phyloP scores from a whole-genome alignment of 148 eudicot genomes.

The Fallopia convolvulus region DNA sequence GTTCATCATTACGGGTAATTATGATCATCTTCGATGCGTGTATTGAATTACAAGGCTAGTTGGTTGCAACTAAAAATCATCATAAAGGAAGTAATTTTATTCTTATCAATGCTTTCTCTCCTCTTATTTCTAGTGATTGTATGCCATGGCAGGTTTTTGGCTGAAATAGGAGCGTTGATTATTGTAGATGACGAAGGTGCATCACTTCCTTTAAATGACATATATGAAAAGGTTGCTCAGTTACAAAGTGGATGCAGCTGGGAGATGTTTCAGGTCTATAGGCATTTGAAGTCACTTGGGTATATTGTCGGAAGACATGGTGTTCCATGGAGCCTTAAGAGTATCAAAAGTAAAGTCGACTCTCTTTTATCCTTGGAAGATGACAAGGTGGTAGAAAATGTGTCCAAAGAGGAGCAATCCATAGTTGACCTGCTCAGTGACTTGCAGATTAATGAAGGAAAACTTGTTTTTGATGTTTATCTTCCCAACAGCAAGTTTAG shows the following conservation, averaged over 20 bases:
- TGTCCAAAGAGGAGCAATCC: conserved; percentile 15
- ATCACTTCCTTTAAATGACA: conserved; percentile 34
- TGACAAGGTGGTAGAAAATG: background rate
- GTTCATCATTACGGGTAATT: background rate
- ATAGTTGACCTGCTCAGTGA: conserved; percentile 32
- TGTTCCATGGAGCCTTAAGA: conserved; percentile 59
- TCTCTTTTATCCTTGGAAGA: conserved; percentile 18
- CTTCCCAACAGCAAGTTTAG: conserved; percentile 81
- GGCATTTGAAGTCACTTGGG: conserved; percentile 75
- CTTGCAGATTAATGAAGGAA: conserved; percentile 41
- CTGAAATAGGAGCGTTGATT: conserved; percentile 65
- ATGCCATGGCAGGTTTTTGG: conserved; percentile 51
- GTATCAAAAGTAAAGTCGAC: conserved; percentile 17
- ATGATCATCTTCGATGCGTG: background rate
- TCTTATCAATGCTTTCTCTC: background rate
- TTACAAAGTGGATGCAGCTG: conserved; percentile 49
- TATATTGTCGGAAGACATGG: conserved; percentile 69
- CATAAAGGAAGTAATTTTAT: background rate
- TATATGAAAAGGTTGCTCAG: conserved; percentile 56
- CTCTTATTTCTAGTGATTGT: conserved; percentile 7
- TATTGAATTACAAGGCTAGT: background rate
- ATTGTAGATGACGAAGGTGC: conserved; percentile 39
- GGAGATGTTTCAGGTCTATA: conserved; percentile 74
- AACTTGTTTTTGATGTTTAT: conserved; percentile 68
- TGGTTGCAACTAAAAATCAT: no score